Evolutionary conservation across 1,139 yeast genomes (phyloP), one percentile per base, ranked within the genome.

Genomic region (Pichia sp.): DNA sequence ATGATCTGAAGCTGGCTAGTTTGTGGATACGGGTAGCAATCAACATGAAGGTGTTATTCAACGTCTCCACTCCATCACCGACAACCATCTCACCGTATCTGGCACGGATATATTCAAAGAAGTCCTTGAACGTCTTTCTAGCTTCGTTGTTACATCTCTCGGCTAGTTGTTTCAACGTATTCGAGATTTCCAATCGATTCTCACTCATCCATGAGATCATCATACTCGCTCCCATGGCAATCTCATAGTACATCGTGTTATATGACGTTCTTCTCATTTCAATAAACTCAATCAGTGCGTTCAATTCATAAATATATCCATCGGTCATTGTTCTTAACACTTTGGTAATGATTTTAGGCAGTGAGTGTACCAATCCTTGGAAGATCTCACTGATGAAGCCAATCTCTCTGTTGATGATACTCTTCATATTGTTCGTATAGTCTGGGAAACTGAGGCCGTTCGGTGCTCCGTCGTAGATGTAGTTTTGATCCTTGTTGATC

Each of bases 1-100:
- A 78, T 20, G 72, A 70, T 43, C 73, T 73, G 62, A 79, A 84
- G 52, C 83, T 91, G 34, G 86, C 75, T 38, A 86, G 69, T 52
- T 79, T 79, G 42, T 89, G 71, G 48, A 87, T 67, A 53, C 81
- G 72, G 3, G 89, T 79, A 70, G 55, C 53, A 4, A 76, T 63
- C 4, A 53, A 40, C 58, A 62, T 57, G 38, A 60, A 61, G 1
- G 62, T 58, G 34, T 53, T 54, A 42, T 60, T 59, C 35, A 61
- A 45, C 9, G 58, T 54, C 24, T 60, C 62, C 38, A 48, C 48
- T n/a, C 49, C 30, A 3, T 38, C 61, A n/a, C 48, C 39, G 1
- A 55, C n/a, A n/a, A n/a, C 36, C 39, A 55, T 38, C 15, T 67
- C 65, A 6, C 57, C 55, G 21, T 84, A 81, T 41, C 80, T 70